Evolutionary conservation across 2,329 filamentous ascomycete species (phyloP).

Genomic region (Ceratocystis lukuohia): DNA sequence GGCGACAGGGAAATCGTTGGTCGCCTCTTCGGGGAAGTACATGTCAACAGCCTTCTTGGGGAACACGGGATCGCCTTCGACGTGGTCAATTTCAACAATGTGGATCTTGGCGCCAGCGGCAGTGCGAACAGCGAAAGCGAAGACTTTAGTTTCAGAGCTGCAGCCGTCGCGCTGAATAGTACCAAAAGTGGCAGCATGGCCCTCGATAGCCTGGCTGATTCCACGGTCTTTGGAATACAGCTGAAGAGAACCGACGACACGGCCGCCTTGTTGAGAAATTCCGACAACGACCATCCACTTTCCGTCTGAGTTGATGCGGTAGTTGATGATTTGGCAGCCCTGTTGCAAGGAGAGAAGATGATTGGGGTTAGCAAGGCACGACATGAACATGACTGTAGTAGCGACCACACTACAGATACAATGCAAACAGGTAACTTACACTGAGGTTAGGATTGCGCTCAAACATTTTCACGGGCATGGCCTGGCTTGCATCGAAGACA

Average conservation of each 20-base stretch:
- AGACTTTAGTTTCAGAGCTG: constrained; percentile 81
- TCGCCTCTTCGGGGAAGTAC: constrained; percentile 90
- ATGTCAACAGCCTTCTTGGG: constrained; percentile 94
- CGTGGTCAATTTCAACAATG: constrained; percentile 93
- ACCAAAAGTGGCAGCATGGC: constrained; percentile 89
- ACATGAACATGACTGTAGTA: neutral
- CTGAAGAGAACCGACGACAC: constrained; percentile 92
- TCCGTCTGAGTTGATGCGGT: constrained; percentile 85
- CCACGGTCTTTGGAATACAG: constrained; percentile 91
- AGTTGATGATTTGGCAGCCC: constrained; percentile 99
- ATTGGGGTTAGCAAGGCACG: neutral
- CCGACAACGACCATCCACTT: constrained; percentile 98
- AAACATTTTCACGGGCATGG: constrained; percentile 76
- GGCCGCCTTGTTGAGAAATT: constrained; percentile 83
- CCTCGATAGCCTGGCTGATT: constrained; percentile 96
- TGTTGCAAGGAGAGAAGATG: constrained; percentile 27
- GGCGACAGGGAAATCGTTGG: constrained; percentile 93
- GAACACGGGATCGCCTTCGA: constrained; percentile 76
- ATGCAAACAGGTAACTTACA: constrained; percentile 38
- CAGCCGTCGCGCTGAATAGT: constrained; percentile 80
- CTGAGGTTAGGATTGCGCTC: constrained; percentile 83
- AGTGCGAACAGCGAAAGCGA: constrained; percentile 88
- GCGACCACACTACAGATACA: neutral
- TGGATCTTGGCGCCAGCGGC: constrained; percentile 77
- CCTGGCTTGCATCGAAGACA: constrained; percentile 72